Percentiles rank a stretch among this genome's conserved stretches.
Evolutionary conservation across 352 stramenopile species (phyloP).

Genomic region (Globisporangium orthogonon): DNA sequence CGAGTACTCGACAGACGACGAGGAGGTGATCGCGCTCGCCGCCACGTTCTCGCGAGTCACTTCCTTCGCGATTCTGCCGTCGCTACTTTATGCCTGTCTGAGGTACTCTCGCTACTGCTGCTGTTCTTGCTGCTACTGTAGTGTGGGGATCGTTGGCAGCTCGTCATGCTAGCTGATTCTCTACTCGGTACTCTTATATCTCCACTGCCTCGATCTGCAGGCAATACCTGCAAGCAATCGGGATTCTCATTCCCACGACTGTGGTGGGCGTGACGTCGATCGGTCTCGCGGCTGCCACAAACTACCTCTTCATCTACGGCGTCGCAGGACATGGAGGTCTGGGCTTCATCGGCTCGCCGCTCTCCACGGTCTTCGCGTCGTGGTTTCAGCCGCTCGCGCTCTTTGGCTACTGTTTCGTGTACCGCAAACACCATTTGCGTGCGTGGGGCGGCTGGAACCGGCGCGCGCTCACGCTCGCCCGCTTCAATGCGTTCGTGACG

Average conservation of each 20-base stretch:
- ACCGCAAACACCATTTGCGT: conserved; percentile 44
- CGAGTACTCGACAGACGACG: conserved; percentile 56
- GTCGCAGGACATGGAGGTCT: conserved; percentile 40
- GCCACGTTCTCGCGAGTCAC: conserved; percentile 54
- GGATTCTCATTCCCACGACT: conserved; percentile 57
- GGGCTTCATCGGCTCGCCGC: conserved; percentile 74
- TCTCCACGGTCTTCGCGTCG: conserved; percentile 67
- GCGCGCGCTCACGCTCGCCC: conserved; percentile 30
- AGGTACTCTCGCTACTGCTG: conserved; percentile 11
- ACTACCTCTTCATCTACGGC: conserved; percentile 75
- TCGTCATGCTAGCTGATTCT: neutral
- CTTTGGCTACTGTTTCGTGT: conserved; percentile 49
- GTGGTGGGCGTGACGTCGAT: conserved; percentile 60
- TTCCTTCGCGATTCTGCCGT: conserved; percentile 49
- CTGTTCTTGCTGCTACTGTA: neutral
- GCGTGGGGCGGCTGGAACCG: conserved; percentile 60
- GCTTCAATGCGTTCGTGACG: conserved; percentile 34
- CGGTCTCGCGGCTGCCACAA: conserved; percentile 40
- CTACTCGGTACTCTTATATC: neutral
- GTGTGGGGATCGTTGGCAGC: too few relatives aligned
- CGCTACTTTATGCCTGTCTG: conserved; percentile 51
- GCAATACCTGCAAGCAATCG: conserved; percentile 70
- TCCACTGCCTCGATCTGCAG: neutral
- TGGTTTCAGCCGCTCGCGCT: conserved; percentile 70
- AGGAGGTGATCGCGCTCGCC: conserved; percentile 45